These are phyloP conservation scores for Globisporangium irregulare DNA, from an alignment of 352 stramenopile genomes.

Conservation along the genomic window DNA sequence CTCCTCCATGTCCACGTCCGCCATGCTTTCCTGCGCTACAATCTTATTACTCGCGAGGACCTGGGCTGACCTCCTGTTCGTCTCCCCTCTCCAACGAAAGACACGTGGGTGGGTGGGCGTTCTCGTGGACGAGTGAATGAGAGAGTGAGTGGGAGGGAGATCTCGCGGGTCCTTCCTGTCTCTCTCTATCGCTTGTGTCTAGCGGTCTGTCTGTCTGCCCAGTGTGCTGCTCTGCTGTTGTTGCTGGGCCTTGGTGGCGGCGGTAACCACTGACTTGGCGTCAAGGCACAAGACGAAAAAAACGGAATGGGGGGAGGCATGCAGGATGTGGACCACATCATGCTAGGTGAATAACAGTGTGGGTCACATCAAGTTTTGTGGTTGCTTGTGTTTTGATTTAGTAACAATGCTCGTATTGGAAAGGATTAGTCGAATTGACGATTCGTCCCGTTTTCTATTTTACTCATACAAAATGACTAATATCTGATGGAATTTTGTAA, in stretches of 20 bases:
- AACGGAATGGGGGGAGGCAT: background rate
- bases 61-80: background rate
- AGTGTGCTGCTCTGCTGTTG: background rate
- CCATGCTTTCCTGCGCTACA: constrained; percentile 1
- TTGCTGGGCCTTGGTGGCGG: background rate
- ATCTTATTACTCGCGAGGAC: background rate
- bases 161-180: background rate
- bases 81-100: background rate
- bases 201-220: background rate
- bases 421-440: background rate
- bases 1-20: constrained; percentile 47
- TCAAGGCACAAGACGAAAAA: background rate
- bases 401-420: background rate
- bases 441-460: background rate
- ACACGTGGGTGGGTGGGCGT: background rate
- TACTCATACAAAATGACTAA: background rate
- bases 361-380: background rate
- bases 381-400: background rate
- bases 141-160: background rate
- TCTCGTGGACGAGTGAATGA: background rate
- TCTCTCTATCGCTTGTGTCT: background rate
- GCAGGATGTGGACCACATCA: background rate
- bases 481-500: background rate
- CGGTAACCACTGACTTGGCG: constrained; percentile 2
- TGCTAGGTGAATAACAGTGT: background rate